Percentiles rank a stretch among this genome's conserved stretches.
These are phyloP conservation scores for Calocybe gambosa DNA, from an alignment of 1,284 basidiomycete species.

Conservation along the genomic window DNA sequence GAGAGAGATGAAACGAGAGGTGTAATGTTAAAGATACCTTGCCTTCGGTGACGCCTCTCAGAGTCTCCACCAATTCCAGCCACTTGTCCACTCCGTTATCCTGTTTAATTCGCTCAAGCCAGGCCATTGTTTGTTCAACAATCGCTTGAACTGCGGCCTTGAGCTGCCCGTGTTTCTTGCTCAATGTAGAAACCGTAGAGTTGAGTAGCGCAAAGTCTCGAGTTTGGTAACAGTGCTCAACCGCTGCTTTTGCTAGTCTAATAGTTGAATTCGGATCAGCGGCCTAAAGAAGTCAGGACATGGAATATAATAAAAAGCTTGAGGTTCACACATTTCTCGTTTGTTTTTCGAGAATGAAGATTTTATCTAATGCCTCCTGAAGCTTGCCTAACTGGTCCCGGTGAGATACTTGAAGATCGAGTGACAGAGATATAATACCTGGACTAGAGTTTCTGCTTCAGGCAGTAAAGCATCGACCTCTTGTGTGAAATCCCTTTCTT, in stretches of 20 bases:
- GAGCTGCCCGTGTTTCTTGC: conserved; percentile 97
- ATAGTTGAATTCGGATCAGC: conserved; percentile 91
- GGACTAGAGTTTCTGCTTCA: conserved; percentile 45
- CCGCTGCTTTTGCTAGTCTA: conserved; percentile 72
- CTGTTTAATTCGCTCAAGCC: conserved; percentile 70
- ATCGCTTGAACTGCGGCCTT: conserved; percentile 88
- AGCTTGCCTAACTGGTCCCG: conserved; percentile 62
- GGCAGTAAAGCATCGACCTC: conserved; percentile 64
- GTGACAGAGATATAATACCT: conserved; percentile 36
- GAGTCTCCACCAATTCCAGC: conserved; percentile 84
- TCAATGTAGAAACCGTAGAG: conserved; percentile 65
- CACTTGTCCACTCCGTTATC: conserved; percentile 69
- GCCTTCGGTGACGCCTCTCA: conserved; percentile 92
- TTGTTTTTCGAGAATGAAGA: conserved; percentile 90
- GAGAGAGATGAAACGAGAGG: not conserved
- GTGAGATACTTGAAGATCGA: conserved; percentile 5
- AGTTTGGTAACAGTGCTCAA: conserved; percentile 68
- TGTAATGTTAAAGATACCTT: conserved; percentile 52
- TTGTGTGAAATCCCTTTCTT: conserved; percentile 70
- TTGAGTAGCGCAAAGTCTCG: conserved; percentile 71
- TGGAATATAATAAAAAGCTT: not conserved
- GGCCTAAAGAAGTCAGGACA: conserved; percentile 47
- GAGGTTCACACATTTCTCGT: conserved; percentile 76
- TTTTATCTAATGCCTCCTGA: conserved; percentile 84
- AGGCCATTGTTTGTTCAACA: conserved; percentile 81